These are phyloP conservation scores for Clohesyomyces aquaticus DNA, from an alignment of 495 filamentous ascomycete genomes.

Conservation along the genomic window DNA sequence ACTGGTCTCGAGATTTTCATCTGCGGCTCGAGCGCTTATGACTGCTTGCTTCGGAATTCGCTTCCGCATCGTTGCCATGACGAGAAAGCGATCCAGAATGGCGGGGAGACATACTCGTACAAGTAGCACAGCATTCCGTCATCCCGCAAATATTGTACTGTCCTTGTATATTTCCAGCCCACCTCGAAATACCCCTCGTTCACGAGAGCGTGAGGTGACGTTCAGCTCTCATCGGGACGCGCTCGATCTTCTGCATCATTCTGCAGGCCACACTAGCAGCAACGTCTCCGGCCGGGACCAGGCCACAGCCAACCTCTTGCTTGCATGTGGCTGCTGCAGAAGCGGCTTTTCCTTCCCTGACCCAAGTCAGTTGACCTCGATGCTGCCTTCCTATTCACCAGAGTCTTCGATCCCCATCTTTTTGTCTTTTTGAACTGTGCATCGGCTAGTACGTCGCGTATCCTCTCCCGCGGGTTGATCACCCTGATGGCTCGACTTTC, in stretches of 20 bases:
- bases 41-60: background rate
- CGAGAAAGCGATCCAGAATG: background rate
- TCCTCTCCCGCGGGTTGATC: no score
- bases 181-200: background rate
- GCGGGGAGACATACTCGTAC: background rate
- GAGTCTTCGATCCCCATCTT: no score
- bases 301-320: background rate
- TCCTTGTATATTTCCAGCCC: no score
- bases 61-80: background rate
- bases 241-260: background rate
- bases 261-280: background rate
- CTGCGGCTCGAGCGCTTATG: background rate
- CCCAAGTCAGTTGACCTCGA: background rate
- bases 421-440: no score
- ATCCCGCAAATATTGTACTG: background rate
- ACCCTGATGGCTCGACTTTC: no score
- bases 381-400: background rate
- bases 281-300: background rate
- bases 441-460: no score
- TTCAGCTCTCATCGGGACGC: background rate
- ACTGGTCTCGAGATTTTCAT: background rate
- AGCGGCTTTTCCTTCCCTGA: background rate
- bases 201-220: background rate
- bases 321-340: background rate
- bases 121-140: background rate